Base-by-base conservation (phyloP, 1,284 basidiomycete genomes). In the Rhodotorula sp. region DNA sequence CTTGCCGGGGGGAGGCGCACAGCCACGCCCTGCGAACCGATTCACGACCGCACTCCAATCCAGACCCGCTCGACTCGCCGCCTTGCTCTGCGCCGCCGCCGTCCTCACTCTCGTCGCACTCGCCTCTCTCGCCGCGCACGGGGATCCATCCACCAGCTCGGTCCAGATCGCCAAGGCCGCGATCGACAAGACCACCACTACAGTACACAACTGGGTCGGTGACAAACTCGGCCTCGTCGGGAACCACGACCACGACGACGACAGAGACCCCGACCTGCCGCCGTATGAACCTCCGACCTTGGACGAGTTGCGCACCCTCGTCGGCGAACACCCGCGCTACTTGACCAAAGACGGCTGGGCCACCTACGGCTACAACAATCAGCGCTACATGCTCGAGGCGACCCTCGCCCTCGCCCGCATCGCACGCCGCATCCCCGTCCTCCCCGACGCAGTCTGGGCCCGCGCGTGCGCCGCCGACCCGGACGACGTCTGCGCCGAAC, bases 361-460 rank as follows among this genome's bases (percentile, higher is more conserved):
- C 7, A 46, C 58, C 0, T 67, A 67, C 29, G 65, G 65, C 48
- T 67, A 46, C 43, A 64, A 64, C 54, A 64, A 64, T 23, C 64
- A 58, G 34, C 51, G 47, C 18, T 82, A 82, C 63, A 82, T 83
- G 64, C 80, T 84, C 56, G 84, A 84, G 67, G 68, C 83, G 6
- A 81, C 84, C 1, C 57, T 84, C 39, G 67, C 81, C 31, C 82
- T 84, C 46, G 84, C 82, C 23, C 72, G 78, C 7, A 68, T 84
- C 60, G 70, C 83, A 12, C 81, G 81, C 47, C 76, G 83, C 52
- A 83, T 82, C 7, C 80, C 82, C 2, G 79, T 84, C 65, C 58
- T 85, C 26, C 83, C 83, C 2, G 82, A 82, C 8, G 81, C 80
- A 64, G 77, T 85, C 14, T 85, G 84, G 63, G 83, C 84, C 14